Base-by-base conservation (phyloP, 192 early-diverging fungal species). In the Linnemannia elongata region DNA sequence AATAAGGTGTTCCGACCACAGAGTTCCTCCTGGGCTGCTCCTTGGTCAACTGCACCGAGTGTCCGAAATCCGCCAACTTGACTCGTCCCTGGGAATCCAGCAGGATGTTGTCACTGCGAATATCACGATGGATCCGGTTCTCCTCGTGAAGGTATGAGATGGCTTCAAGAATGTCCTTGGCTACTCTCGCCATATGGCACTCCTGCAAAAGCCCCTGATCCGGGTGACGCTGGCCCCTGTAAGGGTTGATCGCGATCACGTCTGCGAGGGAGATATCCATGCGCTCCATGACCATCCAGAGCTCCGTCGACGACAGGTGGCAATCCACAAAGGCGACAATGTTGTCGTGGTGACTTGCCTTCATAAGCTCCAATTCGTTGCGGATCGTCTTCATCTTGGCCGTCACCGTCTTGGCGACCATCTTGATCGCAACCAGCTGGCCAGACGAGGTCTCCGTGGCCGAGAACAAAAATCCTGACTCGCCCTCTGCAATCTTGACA, bases 261-360 rank as follows among this genome's bases (percentile, higher is more conserved):
- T 99, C 98, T n/a, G 97, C 99, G 72, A 99, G 89, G 17, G 98
- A 94, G 24, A 98, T 97, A 69, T 99, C 98, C 98, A 99, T 99
- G 82, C 94, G 96, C 87, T 99, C 98, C 97, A 99, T 97, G 38
- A 99, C 95, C 45, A 99, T 88, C 98, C 98, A 99, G 79, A 99
- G 90, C 45, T 99, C 97, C 30, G 92, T 92, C 74, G 92, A 90
- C 20, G 96, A 92, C 75, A 96, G 88, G 82, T 96, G 98, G 30
- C 95, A 92, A 82, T 96, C 97, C 72, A 97, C 91, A 87, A 95
- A 99, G 81, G 99, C 98, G 75, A 99, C 97, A 89, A 99, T 96
- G 88, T 99, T 98, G 39, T 95, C 93, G 82, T 97, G 97, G 66
- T 91, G 91, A 78, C 94, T 95, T 82, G 95, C 94, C 89, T 97